These are phyloP conservation scores for Auriscalpium microsporum DNA, from an alignment of 768 basidiomycete species.

Conservation along the genomic window DNA sequence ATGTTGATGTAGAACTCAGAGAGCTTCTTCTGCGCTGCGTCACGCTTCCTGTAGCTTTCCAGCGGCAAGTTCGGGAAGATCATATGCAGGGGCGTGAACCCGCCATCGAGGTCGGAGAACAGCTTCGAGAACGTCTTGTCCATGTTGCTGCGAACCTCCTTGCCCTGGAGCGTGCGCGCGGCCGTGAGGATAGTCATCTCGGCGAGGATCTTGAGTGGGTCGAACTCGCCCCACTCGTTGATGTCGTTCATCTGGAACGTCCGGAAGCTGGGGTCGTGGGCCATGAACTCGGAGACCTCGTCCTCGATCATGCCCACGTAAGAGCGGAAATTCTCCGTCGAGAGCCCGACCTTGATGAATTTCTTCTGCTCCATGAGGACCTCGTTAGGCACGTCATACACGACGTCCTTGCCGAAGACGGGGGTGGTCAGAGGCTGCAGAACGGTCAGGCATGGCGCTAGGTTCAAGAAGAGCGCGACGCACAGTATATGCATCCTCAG, in stretches of 20 bases:
- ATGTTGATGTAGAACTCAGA: conserved; percentile 88
- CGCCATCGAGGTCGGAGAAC: conserved; percentile 87
- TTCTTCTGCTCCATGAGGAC: conserved; percentile 98
- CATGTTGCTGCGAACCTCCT: conserved; percentile 71
- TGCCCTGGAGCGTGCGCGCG: conserved; percentile 86
- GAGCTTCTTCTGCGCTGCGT: conserved; percentile 88
- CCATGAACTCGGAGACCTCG: conserved; percentile 53
- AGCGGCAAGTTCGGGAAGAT: conserved; percentile 90
- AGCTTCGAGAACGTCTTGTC: conserved; percentile 80
- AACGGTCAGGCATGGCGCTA: conserved; percentile 3
- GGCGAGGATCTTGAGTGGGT: conserved; percentile 61
- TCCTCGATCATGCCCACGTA: conserved; percentile 52
- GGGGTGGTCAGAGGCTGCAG: conserved; percentile 82
- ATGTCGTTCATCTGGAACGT: conserved; percentile 55
- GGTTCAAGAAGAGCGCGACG: not conserved
- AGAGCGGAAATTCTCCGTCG: conserved; percentile 80
- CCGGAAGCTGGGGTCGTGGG: conserved; percentile 53
- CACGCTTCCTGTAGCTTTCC: conserved; percentile 82
- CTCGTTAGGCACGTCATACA: conserved; percentile 95
- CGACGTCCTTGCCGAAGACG: conserved; percentile 94
- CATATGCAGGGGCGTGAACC: conserved; percentile 94
- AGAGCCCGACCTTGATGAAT: conserved; percentile 94
- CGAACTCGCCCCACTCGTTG: conserved; percentile 74
- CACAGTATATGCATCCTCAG: conserved; percentile 96
- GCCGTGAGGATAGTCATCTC: conserved; percentile 96